Evolutionary conservation across 805 yeast species (phyloP).

Genomic region (Candida cerambycidarum): DNA sequence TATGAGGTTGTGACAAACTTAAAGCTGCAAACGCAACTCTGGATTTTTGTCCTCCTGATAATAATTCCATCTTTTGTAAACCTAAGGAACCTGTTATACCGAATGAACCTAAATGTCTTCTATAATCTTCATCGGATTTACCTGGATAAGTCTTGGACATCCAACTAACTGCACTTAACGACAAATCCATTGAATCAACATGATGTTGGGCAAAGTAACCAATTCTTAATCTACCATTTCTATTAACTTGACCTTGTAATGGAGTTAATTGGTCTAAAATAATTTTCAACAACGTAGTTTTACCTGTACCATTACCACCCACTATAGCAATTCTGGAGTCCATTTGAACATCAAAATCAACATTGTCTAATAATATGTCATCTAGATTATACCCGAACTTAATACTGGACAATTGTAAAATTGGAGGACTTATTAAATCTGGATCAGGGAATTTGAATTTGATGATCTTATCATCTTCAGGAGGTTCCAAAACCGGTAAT

Average conservation of each 20-base stretch:
- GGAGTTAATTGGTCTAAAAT: constrained; percentile 79
- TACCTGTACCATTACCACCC: constrained; percentile 99
- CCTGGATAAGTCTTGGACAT: constrained; percentile 89
- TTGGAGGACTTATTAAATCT: constrained; percentile 89
- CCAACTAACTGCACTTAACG: constrained; percentile 88
- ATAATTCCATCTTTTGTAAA: constrained; percentile 79
- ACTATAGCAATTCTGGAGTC: constrained; percentile 94
- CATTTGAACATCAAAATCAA: constrained; percentile 88
- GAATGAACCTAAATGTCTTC: constrained; percentile 94
- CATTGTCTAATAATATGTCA: constrained; percentile 66
- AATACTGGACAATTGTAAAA: constrained; percentile 82
- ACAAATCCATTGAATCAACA: constrained; percentile 94
- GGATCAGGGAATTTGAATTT: constrained; percentile 95
- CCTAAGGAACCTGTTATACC: constrained; percentile 96
- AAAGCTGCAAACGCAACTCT: constrained; percentile 97
- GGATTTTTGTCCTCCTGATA: constrained; percentile 98
- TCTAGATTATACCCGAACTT: constrained; percentile 77
- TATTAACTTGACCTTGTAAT: constrained; percentile 70
- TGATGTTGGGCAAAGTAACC: constrained; percentile 99
- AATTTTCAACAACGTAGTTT: constrained; percentile 87
- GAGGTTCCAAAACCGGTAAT: constrained; percentile 87
- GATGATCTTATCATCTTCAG: constrained; percentile 84
- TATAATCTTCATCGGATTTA: constrained; percentile 91
- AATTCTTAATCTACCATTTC: constrained; percentile 83
- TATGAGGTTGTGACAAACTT: constrained; percentile 87